Evolutionary conservation across 2,329 filamentous ascomycete species (phyloP).

Genomic region (Fusarium compactum): DNA sequence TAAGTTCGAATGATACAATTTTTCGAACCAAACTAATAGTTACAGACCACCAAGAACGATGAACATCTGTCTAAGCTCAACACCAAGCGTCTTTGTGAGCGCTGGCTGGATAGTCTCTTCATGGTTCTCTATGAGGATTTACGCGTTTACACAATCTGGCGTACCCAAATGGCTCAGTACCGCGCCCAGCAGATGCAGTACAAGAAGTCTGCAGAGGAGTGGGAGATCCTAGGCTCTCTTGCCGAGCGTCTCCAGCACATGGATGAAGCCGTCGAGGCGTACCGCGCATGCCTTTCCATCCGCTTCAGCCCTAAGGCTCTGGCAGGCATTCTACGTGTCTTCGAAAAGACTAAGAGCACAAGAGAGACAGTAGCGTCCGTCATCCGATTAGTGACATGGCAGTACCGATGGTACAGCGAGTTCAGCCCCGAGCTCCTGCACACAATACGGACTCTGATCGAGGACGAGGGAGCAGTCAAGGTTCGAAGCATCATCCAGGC

Average conservation of each 20-base stretch:
- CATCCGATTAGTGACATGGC: conserved; percentile 94
- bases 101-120: conserved; percentile 98
- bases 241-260: conserved; percentile 93
- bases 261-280: conserved; percentile 93
- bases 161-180: conserved; percentile 96
- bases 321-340: conserved; percentile 82
- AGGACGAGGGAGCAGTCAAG: conserved; percentile 97
- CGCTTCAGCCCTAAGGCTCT: conserved; percentile 95
- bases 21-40: conserved; percentile 32
- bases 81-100: conserved; percentile 96
- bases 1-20: conserved; percentile 53
- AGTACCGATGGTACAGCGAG: conserved; percentile 99
- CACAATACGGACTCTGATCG: conserved; percentile 90
- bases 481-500: conserved; percentile 97
- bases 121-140: conserved; percentile 99
- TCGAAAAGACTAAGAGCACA: conserved; percentile 82
- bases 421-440: conserved; percentile 93
- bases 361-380: conserved; percentile 85
- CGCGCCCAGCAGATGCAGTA: conserved; percentile 94
- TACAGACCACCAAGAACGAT: conserved; percentile 72
- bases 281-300: conserved; percentile 85
- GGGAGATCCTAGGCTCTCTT: conserved; percentile 95
- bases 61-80: conserved; percentile 89
- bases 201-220: conserved; percentile 96
- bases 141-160: conserved; percentile 98